These are phyloP conservation scores for Cladosporium velox DNA, from an alignment of 2,329 filamentous ascomycete genomes.

Conservation along the genomic window DNA sequence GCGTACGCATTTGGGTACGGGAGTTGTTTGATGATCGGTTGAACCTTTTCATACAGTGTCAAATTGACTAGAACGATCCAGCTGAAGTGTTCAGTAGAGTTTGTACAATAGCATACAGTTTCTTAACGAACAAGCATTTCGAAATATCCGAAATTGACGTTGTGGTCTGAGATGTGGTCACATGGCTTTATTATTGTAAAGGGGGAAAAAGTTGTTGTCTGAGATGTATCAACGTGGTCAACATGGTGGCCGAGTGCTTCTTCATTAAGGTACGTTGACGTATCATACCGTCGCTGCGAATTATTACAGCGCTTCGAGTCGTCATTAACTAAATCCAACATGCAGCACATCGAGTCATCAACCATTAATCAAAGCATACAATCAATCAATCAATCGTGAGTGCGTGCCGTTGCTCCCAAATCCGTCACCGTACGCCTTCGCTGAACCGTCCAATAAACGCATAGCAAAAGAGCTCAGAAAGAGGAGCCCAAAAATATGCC, in stretches of 20 bases:
- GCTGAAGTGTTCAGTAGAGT: background rate
- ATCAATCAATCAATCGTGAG: background rate
- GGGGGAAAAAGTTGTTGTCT: background rate
- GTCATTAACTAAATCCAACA: background rate
- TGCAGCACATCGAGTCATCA: background rate
- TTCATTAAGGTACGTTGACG: background rate
- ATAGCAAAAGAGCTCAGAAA: slow-evolving; percentile 18
- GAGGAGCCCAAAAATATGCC: slow-evolving; percentile 10
- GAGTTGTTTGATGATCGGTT: background rate
- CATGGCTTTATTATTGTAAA: too few relatives aligned
- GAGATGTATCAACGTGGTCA: background rate
- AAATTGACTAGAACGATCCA: background rate
- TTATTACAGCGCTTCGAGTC: background rate
- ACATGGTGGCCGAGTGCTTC: background rate
- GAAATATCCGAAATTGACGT: background rate
- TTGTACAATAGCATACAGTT: slow-evolving; percentile 14
- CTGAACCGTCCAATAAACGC: slow-evolving; percentile 15
- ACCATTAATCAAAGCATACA: background rate
- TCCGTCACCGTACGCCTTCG: slow-evolving; percentile 10
- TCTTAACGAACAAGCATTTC: background rate
- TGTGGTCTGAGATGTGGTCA: background rate
- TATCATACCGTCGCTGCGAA: background rate
- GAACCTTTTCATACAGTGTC: background rate
- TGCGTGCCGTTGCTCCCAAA: background rate
- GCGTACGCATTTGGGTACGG: background rate